phyloP scores from a whole-genome alignment of 2,329 filamentous ascomycete species.

The Pseudogymnoascus sp. region DNA sequence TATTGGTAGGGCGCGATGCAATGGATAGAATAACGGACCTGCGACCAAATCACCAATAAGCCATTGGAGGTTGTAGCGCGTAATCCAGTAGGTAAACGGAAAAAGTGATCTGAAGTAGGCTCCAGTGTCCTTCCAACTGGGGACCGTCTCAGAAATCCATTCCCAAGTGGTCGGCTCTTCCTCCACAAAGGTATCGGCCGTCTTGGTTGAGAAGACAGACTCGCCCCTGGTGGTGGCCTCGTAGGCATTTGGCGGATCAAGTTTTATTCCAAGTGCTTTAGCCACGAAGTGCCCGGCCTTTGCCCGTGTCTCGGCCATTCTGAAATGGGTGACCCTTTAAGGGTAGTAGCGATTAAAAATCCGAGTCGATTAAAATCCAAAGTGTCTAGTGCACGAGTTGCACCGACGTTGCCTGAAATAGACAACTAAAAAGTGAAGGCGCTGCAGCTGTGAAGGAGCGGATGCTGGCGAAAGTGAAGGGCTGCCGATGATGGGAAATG shows the following conservation, averaged over 20 bases:
- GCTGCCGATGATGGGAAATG: background rate
- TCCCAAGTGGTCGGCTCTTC: conserved; percentile 68
- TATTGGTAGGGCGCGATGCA: background rate
- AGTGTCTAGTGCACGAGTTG: background rate
- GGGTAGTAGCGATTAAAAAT: background rate
- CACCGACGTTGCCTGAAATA: background rate
- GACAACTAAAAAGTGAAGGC: background rate
- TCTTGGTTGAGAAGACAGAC: conserved; percentile 67
- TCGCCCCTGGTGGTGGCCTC: conserved; percentile 66
- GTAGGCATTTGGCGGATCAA: conserved; percentile 51
- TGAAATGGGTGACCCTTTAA: conserved; percentile 4
- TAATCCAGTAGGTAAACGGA: conserved; percentile 85
- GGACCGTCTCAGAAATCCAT: conserved; percentile 60
- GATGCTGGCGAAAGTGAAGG: background rate
- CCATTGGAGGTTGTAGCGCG: conserved; percentile 84
- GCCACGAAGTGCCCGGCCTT: conserved; percentile 68
- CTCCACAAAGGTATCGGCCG: conserved; percentile 74
- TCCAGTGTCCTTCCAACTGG: conserved; percentile 45
- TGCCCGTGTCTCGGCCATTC: conserved; percentile 26
- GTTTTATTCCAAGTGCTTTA: conserved; percentile 74
- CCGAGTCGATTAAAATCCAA: background rate
- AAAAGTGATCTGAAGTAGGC: conserved; percentile 68
- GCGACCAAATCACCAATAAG: conserved; percentile 81
- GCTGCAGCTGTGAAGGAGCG: background rate
- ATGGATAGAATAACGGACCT: conserved; percentile 42